Conservation (phyloP, 2,329 filamentous ascomycete genomes). For the Xylariaceae sp. region DNA sequence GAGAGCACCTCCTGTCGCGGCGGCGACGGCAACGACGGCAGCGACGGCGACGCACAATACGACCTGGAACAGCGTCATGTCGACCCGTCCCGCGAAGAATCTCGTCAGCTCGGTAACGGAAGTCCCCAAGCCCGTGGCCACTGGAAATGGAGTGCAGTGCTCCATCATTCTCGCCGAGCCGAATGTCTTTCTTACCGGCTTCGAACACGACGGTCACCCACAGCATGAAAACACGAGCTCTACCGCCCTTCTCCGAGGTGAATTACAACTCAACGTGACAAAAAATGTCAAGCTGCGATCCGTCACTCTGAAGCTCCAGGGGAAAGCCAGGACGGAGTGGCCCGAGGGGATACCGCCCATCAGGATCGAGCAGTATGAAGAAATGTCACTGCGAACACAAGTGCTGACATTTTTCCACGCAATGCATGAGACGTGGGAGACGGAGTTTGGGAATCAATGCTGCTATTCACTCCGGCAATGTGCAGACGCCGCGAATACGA, state of each 20-base stretch:
- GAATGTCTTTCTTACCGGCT: constrained; percentile 73
- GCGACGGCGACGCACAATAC: constrained; percentile 26
- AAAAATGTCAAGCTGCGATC: constrained; percentile 93
- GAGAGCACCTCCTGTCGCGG: constrained; percentile 22
- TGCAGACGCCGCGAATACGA: constrained; percentile 30
- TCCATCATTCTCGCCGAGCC: constrained; percentile 72
- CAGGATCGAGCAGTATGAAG: constrained; percentile 77
- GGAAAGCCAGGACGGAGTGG: constrained; percentile 87
- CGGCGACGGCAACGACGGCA: no score
- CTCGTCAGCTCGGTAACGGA: constrained; percentile 50
- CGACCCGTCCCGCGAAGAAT: constrained; percentile 46
- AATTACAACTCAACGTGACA: constrained; percentile 71
- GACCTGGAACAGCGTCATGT: constrained; percentile 47
- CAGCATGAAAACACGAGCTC: constrained; percentile 51
- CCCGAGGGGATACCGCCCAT: constrained; percentile 89
- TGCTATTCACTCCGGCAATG: constrained; percentile 44
- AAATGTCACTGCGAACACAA: constrained; percentile 80
- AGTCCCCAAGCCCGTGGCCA: constrained; percentile 67
- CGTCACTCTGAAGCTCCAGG: constrained; percentile 78
- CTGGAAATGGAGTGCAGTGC: constrained; percentile 68
- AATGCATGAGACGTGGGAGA: constrained; percentile 54
- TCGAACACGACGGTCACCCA: constrained; percentile 62
- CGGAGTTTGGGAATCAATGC: constrained; percentile 59
- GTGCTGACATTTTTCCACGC: constrained; percentile 91
- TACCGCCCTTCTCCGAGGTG: constrained; percentile 81